Evolutionary conservation across 2,329 filamentous ascomycete species (phyloP).

Genomic region (Phaeosphaeria sp.): DNA sequence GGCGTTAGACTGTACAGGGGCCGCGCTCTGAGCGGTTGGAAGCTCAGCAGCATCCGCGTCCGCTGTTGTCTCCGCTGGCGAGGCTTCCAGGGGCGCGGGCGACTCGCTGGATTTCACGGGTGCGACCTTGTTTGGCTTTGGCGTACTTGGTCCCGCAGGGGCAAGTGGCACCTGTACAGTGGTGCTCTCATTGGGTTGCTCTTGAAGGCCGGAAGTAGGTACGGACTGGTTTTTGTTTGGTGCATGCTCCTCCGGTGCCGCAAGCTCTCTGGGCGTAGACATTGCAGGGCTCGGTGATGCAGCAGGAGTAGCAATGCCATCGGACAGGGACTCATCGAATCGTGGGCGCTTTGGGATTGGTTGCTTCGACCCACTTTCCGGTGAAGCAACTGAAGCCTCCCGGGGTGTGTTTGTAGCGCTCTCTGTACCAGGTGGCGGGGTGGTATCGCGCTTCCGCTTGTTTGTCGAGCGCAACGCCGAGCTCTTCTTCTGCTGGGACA

Average conservation of each 20-base stretch:
- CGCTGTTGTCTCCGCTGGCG: slow-evolving; percentile 19
- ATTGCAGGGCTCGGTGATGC: slow-evolving; percentile 16
- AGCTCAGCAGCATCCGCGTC: slow-evolving; percentile 15
- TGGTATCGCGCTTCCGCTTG: slow-evolving; percentile 65
- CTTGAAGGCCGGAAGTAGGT: slow-evolving; percentile 21
- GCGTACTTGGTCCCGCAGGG: slow-evolving; percentile 50
- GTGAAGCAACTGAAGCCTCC: slow-evolving; percentile 33
- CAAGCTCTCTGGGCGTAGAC: slow-evolving; percentile 13
- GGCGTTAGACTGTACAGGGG: slow-evolving; percentile 14
- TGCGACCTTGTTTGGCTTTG: slow-evolving; percentile 23
- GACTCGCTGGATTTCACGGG: slow-evolving; percentile 16
- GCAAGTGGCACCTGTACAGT: slow-evolving; percentile 52
- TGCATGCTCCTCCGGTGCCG: slow-evolving; percentile 19
- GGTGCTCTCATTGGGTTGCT: slow-evolving; percentile 20
- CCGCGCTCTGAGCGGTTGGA: slow-evolving; percentile 3
- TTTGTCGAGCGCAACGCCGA: slow-evolving; percentile 37
- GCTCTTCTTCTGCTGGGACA: slow-evolving; percentile 27
- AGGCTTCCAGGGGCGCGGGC: slow-evolving; percentile 23
- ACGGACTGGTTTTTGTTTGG: slow-evolving; percentile 18
- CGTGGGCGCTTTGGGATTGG: slow-evolving; percentile 42
- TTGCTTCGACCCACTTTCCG: slow-evolving; percentile 33
- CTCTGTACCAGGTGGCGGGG: slow-evolving; percentile 37
- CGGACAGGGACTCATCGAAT: slow-evolving; percentile 7
- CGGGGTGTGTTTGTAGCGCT: slow-evolving; percentile 18
- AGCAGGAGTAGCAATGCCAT: slow-evolving; percentile 14